Evolutionary conservation across 139 green algal genomes (phyloP).

Genomic region (Closterium sp.): DNA sequence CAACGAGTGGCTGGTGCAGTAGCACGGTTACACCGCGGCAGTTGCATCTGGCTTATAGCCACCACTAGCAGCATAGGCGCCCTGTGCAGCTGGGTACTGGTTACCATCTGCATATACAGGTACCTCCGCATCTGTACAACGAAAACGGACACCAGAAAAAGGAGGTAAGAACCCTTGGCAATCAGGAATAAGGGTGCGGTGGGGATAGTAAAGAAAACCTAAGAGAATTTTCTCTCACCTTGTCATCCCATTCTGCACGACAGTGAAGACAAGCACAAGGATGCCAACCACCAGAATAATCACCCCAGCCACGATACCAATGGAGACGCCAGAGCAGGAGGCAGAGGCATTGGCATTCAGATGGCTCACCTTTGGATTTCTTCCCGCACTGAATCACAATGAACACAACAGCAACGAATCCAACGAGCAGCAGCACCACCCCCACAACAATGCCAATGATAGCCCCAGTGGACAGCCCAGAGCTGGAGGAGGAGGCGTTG

Average conservation of each 20-base stretch:
- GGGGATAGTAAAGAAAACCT: not conserved
- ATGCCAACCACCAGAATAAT: not conserved
- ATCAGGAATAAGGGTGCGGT: not conserved
- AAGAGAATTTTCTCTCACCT: not conserved
- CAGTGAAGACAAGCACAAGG: not conserved
- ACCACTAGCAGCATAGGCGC: not conserved
- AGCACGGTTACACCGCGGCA: not conserved
- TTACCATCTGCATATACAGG: not conserved
- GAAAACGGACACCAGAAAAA: no score
- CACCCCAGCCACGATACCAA: not conserved
- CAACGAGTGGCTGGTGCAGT: not conserved
- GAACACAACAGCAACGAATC: no score
- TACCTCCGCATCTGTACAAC: not conserved
- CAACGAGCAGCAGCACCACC: no score
- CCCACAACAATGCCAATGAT: no score
- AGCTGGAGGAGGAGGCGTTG: no score
- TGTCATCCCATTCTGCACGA: not conserved
- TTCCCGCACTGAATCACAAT: no score
- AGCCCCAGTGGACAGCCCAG: no score
- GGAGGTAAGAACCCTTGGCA: no score
- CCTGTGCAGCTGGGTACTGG: not conserved
- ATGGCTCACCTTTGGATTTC: no score
- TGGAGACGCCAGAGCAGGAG: not conserved
- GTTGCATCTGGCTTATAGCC: not conserved
- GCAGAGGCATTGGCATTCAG: no score